Conservation (phyloP, 23 red algal genomes). For the Cyanidioschyzon merolae region DNA sequence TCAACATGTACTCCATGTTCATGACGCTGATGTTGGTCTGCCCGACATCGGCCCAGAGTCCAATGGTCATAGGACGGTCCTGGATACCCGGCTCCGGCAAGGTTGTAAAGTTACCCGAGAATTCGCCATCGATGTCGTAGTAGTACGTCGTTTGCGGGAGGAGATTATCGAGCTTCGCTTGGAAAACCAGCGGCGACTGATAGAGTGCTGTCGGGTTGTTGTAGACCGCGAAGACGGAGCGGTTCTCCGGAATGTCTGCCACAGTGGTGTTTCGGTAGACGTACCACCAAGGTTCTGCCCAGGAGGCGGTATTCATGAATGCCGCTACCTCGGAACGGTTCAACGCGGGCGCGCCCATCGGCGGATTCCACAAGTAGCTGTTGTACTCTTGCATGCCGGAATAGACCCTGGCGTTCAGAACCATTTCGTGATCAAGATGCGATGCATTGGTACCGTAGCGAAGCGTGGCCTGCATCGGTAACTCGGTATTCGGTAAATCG, state of each 20-base stretch:
- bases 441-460: neutral
- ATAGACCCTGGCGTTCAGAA: neutral
- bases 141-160: neutral
- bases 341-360: slow-evolving; percentile 7
- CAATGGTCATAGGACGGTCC: neutral
- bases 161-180: neutral
- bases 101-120: slow-evolving; percentile 7
- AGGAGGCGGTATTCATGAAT: slow-evolving; percentile 13
- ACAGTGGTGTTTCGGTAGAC: neutral
- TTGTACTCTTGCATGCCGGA: neutral
- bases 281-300: slow-evolving; percentile 1
- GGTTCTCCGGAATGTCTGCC: neutral
- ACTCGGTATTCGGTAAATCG: neutral
- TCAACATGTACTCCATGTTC: slow-evolving; percentile 15
- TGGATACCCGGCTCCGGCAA: neutral
- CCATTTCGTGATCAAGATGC: neutral
- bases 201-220: slow-evolving; percentile 7
- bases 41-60: slow-evolving; percentile 13
- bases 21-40: slow-evolving; percentile 16
- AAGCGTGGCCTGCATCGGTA: slow-evolving; percentile 4
- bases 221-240: neutral
- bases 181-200: neutral
- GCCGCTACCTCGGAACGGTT: neutral
- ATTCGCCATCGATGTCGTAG: neutral
- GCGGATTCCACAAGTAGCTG: slow-evolving; percentile 12